Evolutionary conservation across 345 rosid genomes (phyloP), one percentile per base, ranked within the genome.

Genomic region (Diplotaxis tenuifolia): DNA sequence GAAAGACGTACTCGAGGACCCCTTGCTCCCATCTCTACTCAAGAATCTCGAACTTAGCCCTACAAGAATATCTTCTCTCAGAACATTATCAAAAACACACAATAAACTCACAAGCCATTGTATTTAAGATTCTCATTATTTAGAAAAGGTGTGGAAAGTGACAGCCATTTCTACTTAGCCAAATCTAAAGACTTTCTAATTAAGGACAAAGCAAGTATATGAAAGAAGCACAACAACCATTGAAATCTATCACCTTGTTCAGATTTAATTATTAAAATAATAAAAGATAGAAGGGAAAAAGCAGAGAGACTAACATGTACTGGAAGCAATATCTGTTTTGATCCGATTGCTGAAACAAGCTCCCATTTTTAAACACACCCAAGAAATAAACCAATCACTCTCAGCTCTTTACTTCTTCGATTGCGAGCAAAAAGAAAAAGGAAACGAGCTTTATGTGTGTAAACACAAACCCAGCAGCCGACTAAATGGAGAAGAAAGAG

Each of bases 271-370:
- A 42, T 42, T n/a, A n/a, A n/a, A 38, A 38, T 38, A 11, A 11
- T 36, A 11, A 7, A 32, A 32, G 36, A 32, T 31, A 42, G 5
- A 42, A 42, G 1, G 6, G 14, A 52, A 53, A n/a, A 19, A 59
- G 2, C 52, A 21, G 10, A 15, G 3, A 14, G 49, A 42, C 49
- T 60, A 65, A 93, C 98, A 96, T 32, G 96, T 83, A 70, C 78
- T 60, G 14, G 87, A 84, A 53, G 88, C 83, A 75, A 82, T 85
- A 75, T 90, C 93, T 22, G 96, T 87, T 81, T 81, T 93, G 83
- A 90, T 85, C 77, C 86, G 89, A 66, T 89, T 88, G 71, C 98
- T 93, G 83, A 84, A 89, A 70, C 98, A 93, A 61, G 83, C 85
- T 80, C 98, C 98, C 97, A 93, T 25, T 90, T n/a, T 57, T 60